A percentile compares a stretch with the other conserved stretches of the same genome.
These are phyloP conservation scores for Fusarium sp. DNA, from an alignment of 2,329 filamentous ascomycete species.

Conservation along the genomic window DNA sequence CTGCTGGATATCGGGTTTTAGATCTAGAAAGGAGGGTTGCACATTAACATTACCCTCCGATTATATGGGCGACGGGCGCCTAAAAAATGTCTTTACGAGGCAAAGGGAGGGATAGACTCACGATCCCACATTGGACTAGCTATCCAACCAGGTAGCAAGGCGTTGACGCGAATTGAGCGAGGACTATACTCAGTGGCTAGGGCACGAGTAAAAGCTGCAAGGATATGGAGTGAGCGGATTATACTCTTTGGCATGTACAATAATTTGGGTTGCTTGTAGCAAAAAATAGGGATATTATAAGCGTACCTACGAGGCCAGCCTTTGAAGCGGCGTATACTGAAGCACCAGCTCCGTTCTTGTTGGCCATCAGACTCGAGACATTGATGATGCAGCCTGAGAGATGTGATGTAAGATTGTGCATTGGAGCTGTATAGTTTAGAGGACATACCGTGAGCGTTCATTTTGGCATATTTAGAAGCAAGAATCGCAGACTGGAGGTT, in stretches of 20 bases:
- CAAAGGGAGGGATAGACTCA: conserved; percentile 54
- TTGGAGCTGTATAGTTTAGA: background rate
- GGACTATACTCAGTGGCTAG: conserved; percentile 71
- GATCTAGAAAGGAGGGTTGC: conserved; percentile 51
- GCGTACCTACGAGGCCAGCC: conserved; percentile 77
- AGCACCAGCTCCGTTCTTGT: conserved; percentile 75
- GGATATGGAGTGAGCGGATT: conserved; percentile 32
- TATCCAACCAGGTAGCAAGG: conserved; percentile 85
- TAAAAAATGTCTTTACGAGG: conserved; percentile 17
- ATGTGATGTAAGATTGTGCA: conserved; percentile 4
- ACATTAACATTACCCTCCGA: conserved; percentile 52
- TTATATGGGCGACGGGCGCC: conserved; percentile 11
- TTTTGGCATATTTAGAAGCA: conserved; percentile 63
- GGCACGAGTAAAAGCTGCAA: conserved; percentile 72
- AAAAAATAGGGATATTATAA: conserved; percentile 26
- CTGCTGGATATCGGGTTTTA: conserved; percentile 53
- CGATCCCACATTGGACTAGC: conserved; percentile 82
- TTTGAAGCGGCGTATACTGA: conserved; percentile 83
- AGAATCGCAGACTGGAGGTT: conserved; percentile 77
- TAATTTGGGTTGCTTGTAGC: conserved; percentile 34
- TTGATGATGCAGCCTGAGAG: conserved; percentile 78
- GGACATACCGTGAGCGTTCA: conserved; percentile 48
- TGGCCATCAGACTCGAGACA: conserved; percentile 78
- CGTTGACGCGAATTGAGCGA: conserved; percentile 78
- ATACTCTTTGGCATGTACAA: conserved; percentile 35